Percentiles rank a stretch among this genome's conserved stretches.
Evolutionary conservation across 768 basidiomycete genomes (phyloP).

Genomic region (Lyophyllum atratum): DNA sequence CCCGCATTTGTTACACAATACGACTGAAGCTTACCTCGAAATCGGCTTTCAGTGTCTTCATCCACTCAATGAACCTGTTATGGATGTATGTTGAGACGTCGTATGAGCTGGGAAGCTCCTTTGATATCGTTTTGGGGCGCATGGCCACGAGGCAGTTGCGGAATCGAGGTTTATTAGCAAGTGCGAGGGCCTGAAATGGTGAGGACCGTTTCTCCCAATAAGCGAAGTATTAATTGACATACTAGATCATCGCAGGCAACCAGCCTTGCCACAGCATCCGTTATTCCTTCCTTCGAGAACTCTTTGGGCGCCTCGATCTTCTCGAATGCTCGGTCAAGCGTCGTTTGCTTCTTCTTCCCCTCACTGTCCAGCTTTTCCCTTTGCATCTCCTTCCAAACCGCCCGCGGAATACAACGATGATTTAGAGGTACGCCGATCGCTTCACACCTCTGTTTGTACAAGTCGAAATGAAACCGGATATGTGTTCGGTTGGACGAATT

Average conservation of each 20-base stretch:
- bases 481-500: not conserved
- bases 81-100: constrained; percentile 17
- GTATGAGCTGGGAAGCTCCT: constrained; percentile 12
- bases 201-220: not conserved
- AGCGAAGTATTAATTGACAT: not conserved
- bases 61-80: constrained; percentile 15
- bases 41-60: constrained; percentile 6
- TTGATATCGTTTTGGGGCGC: constrained; percentile 2
- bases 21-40: constrained; percentile 12
- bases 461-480: not conserved
- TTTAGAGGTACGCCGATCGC: not conserved
- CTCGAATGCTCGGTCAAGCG: constrained; percentile 1
- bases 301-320: not conserved
- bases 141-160: constrained; percentile 12
- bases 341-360: not conserved
- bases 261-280: constrained; percentile 5
- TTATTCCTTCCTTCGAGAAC: constrained; percentile 7
- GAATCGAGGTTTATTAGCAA: constrained; percentile 9
- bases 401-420: not conserved
- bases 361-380: not conserved
- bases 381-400: constrained; percentile 1
- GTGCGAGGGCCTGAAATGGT: constrained; percentile 1
- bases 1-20: constrained; percentile 18
- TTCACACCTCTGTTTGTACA: not conserved
- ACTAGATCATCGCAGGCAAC: constrained; percentile 20